Evolutionary conservation across 805 yeast genomes (phyloP).

Genomic region (Ogataea parapolymorpha): DNA sequence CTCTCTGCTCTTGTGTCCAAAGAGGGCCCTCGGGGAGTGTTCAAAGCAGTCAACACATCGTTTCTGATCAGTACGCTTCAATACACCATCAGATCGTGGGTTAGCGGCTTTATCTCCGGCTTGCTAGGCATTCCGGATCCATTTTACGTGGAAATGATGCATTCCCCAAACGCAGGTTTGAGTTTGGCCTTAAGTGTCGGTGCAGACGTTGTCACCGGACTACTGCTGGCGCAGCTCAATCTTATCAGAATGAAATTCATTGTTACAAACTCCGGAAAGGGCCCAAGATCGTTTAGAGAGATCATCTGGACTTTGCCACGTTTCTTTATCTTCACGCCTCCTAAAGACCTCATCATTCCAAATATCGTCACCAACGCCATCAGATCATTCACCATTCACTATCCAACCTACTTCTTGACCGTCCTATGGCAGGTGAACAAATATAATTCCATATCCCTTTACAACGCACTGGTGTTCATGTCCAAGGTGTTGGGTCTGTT

Average conservation of each 20-base stretch:
- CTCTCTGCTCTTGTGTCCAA: slow-evolving; percentile 60
- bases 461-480: slow-evolving; percentile 54
- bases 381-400: slow-evolving; percentile 28
- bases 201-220: slow-evolving; percentile 70
- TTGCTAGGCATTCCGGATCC: slow-evolving; percentile 84
- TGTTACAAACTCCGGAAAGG: slow-evolving; percentile 46
- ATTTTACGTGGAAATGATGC: slow-evolving; percentile 74
- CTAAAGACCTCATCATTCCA: slow-evolving; percentile 60
- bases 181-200: slow-evolving; percentile 66
- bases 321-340: slow-evolving; percentile 43
- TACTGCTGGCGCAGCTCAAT: slow-evolving; percentile 76
- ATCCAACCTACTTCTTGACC: slow-evolving; percentile 54
- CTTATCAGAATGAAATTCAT: slow-evolving; percentile 75
- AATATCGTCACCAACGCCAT: slow-evolving; percentile 41
- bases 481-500: slow-evolving; percentile 68
- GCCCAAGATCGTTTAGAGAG: slow-evolving; percentile 66
- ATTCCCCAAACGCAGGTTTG: slow-evolving; percentile 69
- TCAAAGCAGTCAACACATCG: slow-evolving; percentile 75
- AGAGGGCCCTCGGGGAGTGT: slow-evolving; percentile 69
- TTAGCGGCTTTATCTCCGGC: slow-evolving; percentile 84
- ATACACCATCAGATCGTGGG: slow-evolving; percentile 84
- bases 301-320: slow-evolving; percentile 51
- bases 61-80: slow-evolving; percentile 73
- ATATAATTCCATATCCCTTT: slow-evolving; percentile 57
- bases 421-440: slow-evolving; percentile 65